Evolutionary conservation across 1,284 basidiomycete genomes (phyloP).

Genomic region (Austroboletus novae-zelandiae): DNA sequence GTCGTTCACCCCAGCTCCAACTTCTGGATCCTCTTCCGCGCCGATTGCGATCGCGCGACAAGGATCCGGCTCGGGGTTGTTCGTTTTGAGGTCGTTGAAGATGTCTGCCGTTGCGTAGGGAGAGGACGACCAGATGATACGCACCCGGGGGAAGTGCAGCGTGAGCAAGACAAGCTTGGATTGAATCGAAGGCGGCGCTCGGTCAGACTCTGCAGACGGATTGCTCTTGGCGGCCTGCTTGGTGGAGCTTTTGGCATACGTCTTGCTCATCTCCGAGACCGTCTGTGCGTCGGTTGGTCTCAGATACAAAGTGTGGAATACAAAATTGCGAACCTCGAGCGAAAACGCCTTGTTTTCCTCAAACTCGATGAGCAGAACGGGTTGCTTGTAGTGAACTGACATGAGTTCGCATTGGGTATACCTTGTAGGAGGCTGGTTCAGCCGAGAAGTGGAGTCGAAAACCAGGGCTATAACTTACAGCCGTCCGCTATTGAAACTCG

Average conservation of each 20-base stretch:
- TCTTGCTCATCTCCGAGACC: constrained; percentile 59
- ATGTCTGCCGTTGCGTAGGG: constrained; percentile 92
- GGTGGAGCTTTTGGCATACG: constrained; percentile 51
- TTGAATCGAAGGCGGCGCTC: constrained; percentile 61
- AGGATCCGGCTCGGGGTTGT: constrained; percentile 43
- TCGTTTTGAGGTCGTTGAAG: constrained; percentile 78
- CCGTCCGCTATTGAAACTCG: constrained; percentile 91
- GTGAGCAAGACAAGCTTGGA: constrained; percentile 90
- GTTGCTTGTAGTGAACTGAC: constrained; percentile 94
- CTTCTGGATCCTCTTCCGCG: constrained; percentile 69
- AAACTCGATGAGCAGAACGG: constrained; percentile 96
- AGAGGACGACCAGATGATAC: constrained; percentile 97
- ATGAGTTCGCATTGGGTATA: constrained; percentile 98
- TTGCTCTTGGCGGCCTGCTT: constrained; percentile 53
- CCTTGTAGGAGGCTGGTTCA: constrained; percentile 39
- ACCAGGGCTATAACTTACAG: constrained; percentile 57
- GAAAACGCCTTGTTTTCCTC: constrained; percentile 97
- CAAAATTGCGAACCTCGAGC: constrained; percentile 61
- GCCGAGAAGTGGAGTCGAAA: not conserved
- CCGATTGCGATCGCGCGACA: constrained; percentile 74
- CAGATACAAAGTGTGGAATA: not conserved
- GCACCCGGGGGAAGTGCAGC: constrained; percentile 85
- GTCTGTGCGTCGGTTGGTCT: constrained; percentile 36
- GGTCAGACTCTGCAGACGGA: constrained; percentile 39
- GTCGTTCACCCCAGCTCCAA: constrained; percentile 65